Percentiles rank a stretch among this genome's conserved stretches.
Conservation (phyloP, 192 early-diverging fungal genomes). For the Backusella circina region DNA sequence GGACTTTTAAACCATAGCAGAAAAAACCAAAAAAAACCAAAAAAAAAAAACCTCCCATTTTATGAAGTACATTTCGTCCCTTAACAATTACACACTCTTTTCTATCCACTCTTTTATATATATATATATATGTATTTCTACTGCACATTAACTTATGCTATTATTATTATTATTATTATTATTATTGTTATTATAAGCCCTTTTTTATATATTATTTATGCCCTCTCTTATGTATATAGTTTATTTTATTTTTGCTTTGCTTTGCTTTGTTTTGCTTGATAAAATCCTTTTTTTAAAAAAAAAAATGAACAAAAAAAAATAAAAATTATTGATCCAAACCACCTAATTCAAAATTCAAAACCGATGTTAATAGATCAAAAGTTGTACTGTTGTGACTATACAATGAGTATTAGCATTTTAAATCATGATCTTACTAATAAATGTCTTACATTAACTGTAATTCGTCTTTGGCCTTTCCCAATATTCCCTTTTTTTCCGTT, state of each 20-base stretch:
- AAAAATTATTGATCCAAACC: not conserved
- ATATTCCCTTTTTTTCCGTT: not conserved
- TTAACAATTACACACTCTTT: not conserved
- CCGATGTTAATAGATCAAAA: not conserved
- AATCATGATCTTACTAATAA: too few species aligned
- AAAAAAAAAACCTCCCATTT: not conserved
- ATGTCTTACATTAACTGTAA: not conserved
- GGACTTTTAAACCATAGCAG: not conserved
- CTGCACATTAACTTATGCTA: not conserved
- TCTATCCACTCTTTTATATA: not conserved
- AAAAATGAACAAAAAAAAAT: not conserved
- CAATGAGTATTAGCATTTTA: too few species aligned
- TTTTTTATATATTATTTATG: not conserved
- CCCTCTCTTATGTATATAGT: not conserved
- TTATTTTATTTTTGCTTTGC: not conserved
- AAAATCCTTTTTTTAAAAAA: not conserved
- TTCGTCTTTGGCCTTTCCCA: not conserved
- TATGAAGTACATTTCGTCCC: conserved; percentile 2
- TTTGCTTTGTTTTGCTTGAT: not conserved
- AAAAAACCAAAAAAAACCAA: not conserved
- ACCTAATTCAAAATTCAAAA: not conserved
- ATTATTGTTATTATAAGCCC: not conserved
- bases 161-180: not conserved
- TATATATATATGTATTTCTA: not conserved
- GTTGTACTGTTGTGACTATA: not conserved